Base-by-base conservation (phyloP, 1,139 yeast genomes). In the Candida sp. region DNA sequence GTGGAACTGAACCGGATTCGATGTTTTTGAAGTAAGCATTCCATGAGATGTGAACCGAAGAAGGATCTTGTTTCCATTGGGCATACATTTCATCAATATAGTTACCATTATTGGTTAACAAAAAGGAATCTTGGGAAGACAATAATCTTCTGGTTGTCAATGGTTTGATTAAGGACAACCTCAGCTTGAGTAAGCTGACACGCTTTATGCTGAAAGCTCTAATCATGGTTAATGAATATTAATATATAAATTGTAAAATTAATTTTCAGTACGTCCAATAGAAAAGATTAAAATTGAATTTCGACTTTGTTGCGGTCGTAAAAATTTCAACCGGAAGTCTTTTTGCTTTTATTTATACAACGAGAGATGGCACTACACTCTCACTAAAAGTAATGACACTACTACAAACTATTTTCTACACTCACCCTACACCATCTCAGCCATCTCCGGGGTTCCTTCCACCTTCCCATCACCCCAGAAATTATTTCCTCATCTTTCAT, bases 1-100 rank as follows among this genome's bases (percentile, higher is more conserved):
- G 81, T 30, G 95, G 81, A 29, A 83, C 80, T 41, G 72, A 70
- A 48, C 82, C 83, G 47, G 81, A 74, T 54, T 85, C 89, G 66
- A 93, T 75, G 74, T 93, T 93, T 69, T 85, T 87, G 77, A 93
- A 93, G 71, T 95, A 93, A 25, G 97, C 83, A 62, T 89, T 87
- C 99, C 99, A 93, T 23, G 98, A 91, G 38, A 84, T 84, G 65
- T 93, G 99, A 39, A 93, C 99, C 44, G 93, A 82, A 42, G 76
- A 53, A 27, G 99, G 99, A 63, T 95, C 98, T 53, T 82, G 66
- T 60, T 82, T 79, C 98, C 98, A 93, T 41, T 96, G 93, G 52
- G 82, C 81, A 67, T 90, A 95, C 99, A 93, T 93, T 70, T 93
- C 98, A 66, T 93, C 99, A 57, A 95, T 87, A 69, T 93, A 93